phyloP scores from a whole-genome alignment of 441 rosid species.

The Eutrema salsugineum region DNA sequence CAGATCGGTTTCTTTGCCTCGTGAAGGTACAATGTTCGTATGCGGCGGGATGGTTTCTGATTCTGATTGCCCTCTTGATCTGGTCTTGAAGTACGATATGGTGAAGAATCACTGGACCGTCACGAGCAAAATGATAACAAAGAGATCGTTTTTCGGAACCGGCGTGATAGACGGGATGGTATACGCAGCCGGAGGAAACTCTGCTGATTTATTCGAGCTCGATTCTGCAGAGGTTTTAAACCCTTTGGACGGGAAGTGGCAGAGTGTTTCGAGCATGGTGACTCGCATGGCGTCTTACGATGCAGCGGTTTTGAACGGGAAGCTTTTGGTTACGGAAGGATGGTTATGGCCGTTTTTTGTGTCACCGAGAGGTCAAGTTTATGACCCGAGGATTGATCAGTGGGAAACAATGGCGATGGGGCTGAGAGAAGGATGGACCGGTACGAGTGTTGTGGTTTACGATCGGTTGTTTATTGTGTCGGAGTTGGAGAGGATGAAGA shows the following conservation, averaged over 20 bases:
- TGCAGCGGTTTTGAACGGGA: conserved; percentile 81
- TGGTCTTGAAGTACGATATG: conserved; percentile 79
- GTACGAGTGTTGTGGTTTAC: conserved; percentile 77
- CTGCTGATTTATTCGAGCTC: conserved; percentile 66
- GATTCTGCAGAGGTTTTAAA: conserved; percentile 77
- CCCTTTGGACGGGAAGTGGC: conserved; percentile 69
- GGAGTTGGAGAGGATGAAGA: conserved; percentile 87
- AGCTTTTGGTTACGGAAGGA: conserved; percentile 86
- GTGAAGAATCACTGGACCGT: conserved; percentile 84
- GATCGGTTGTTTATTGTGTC: conserved; percentile 77
- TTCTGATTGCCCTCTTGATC: conserved; percentile 77
- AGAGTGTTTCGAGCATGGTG: conserved; percentile 60
- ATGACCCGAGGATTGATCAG: conserved; percentile 62
- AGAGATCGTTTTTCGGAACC: conserved; percentile 80
- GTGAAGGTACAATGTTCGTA: conserved; percentile 60
- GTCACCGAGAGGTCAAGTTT: conserved; percentile 86
- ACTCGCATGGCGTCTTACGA: conserved; percentile 83
- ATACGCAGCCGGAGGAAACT: conserved; percentile 86
- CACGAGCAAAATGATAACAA: conserved; percentile 55
- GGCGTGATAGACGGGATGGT: conserved; percentile 74
- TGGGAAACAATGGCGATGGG: conserved; percentile 89
- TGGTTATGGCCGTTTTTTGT: conserved; percentile 95
- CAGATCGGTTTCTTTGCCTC: conserved; percentile 64
- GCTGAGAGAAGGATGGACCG: conserved; percentile 92
- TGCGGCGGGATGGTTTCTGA: conserved; percentile 91